phyloP scores from a whole-genome alignment of 2,329 filamentous ascomycete genomes.

The Ascochyta fabae region DNA sequence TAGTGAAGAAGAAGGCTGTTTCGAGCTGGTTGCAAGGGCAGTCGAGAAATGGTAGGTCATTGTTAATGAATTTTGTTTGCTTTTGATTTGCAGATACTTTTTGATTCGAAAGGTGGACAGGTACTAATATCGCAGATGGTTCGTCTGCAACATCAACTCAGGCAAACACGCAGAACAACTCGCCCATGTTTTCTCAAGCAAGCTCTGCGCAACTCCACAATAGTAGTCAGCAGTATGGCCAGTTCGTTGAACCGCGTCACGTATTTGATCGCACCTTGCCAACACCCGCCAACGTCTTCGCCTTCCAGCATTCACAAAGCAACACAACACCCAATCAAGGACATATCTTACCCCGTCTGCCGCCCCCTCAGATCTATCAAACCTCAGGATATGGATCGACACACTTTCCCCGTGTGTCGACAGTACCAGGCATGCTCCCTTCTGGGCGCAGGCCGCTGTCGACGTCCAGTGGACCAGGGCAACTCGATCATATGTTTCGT shows the following conservation, averaged over 20 bases:
- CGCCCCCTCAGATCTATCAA: not conserved
- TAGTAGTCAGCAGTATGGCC: not conserved
- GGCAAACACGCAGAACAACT: not conserved
- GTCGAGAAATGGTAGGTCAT: conserved; percentile 1
- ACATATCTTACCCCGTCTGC: not conserved
- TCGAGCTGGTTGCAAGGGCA: conserved; percentile 5
- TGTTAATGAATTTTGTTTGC: not conserved
- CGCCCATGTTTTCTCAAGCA: not conserved
- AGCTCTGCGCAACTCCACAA: not conserved
- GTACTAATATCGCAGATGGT: not conserved
- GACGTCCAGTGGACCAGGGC: not conserved
- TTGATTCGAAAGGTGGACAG: not conserved
- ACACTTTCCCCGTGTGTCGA: not conserved
- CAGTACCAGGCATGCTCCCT: not conserved
- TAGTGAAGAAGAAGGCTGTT: not conserved
- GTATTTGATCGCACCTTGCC: not conserved
- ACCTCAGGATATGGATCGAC: not conserved
- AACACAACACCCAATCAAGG: not conserved
- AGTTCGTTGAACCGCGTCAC: not conserved
- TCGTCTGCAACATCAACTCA: not conserved
- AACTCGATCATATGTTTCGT: not conserved
- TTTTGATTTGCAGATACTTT: not conserved
- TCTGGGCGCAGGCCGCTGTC: not conserved
- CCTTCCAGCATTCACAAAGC: not conserved
- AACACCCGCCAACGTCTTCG: not conserved